Base-by-base conservation (phyloP, 2,329 filamentous ascomycete genomes). In the Exophiala sp. region DNA sequence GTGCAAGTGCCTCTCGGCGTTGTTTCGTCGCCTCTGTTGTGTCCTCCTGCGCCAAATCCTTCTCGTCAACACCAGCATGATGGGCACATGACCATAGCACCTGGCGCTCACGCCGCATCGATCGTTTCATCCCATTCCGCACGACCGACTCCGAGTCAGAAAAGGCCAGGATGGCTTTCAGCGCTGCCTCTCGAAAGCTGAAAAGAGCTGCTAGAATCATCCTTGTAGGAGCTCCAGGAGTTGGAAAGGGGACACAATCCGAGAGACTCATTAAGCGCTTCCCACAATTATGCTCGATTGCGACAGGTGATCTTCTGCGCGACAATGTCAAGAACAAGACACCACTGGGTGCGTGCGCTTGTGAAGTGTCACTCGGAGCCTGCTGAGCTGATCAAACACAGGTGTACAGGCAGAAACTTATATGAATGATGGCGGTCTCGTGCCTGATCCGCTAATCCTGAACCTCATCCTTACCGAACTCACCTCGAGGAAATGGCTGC, bases 201-300 rank as follows among this genome's bases (percentile, higher is more conserved):
- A 81, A 80, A 62, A 85, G 81, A 74, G 92, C 94, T 54, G 94
- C 94, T 50, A 88, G 94, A 59, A 86, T 97, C 60, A 97, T 99
- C 68, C 84, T 99, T 63, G 84, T 99, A 65, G 94, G 94, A 65
- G 91, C 92, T 48, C 94, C 94, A n/a, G 91, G 91, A 54, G 94
- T 96, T 53, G 94, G 94, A 59, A 99, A 99, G 72, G 94, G 92
- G 59, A 99, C 94, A 2, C 94, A 99, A 76, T 90, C 89, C 47
- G 89, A 95, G 71, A 85, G 94, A 58, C 78, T 99, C 59, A 85
- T 97, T 63, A 78, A 85, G 63, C 85, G 88, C 62, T 99, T 94
- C 68, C 89, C 91, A 3, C 88, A 96, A 67, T 78, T 99, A 43
- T 87, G 89, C 49, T 86, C 91, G 14, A 92, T 99, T 71, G 95